These are phyloP conservation scores for Somion occarium DNA, from an alignment of 1,284 basidiomycete species.

Conservation along the genomic window DNA sequence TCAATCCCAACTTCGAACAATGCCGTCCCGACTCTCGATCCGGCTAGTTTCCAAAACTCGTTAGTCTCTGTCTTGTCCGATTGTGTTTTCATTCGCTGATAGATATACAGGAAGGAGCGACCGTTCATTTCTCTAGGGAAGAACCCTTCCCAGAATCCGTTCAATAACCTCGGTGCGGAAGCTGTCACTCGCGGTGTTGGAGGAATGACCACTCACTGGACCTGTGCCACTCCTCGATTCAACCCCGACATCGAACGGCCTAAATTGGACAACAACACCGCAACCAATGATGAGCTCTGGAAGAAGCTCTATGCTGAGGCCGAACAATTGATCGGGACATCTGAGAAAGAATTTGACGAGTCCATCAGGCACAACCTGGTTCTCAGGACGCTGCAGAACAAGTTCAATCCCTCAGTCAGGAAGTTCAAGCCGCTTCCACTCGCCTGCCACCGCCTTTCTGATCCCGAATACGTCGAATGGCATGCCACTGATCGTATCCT, in stretches of 20 bases:
- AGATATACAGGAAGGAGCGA: slow-evolving; percentile 10
- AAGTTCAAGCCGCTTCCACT: slow-evolving; percentile 23
- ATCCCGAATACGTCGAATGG: slow-evolving; percentile 26
- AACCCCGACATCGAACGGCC: slow-evolving; percentile 13
- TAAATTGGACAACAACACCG: slow-evolving; percentile 6
- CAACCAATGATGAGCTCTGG: slow-evolving; percentile 15
- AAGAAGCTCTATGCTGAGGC: slow-evolving; percentile 21
- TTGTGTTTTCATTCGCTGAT: neutral
- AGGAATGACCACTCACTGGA: slow-evolving; percentile 31
- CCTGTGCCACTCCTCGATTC: slow-evolving; percentile 24
- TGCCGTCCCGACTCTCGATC: slow-evolving; percentile 15
- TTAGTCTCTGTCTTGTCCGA: neutral
- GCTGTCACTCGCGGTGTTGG: slow-evolving; percentile 29
- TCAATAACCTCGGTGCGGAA: slow-evolving; percentile 19
- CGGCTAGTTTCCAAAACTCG: slow-evolving; percentile 13
- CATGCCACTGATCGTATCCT: slow-evolving; percentile 22
- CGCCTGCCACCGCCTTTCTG: slow-evolving; percentile 21
- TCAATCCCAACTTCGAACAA: slow-evolving; percentile 18
- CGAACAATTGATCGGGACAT: slow-evolving; percentile 21
- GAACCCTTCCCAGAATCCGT: slow-evolving; percentile 18
- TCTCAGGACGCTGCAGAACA: slow-evolving; percentile 18
- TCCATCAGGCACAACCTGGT: slow-evolving; percentile 28
- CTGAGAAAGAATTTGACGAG: slow-evolving; percentile 18
- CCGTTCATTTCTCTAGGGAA: slow-evolving; percentile 11
- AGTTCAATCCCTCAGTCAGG: slow-evolving; percentile 13